Base-by-base conservation (phyloP, 2,329 filamentous ascomycete genomes). In the Trichoderma oligosporum region DNA sequence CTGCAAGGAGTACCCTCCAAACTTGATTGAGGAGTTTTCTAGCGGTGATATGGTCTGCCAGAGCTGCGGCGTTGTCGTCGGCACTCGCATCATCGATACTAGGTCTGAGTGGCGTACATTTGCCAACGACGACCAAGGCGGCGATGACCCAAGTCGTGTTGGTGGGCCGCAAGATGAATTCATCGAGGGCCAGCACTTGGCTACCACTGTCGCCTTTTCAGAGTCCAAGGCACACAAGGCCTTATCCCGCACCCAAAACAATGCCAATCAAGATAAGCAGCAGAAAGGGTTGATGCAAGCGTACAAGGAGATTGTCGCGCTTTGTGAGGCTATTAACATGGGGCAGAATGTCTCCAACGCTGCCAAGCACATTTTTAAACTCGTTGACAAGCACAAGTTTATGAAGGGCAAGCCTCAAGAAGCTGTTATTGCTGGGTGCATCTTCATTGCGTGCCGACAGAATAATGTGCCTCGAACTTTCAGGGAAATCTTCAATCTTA, bases 81-180 rank as follows among this genome's bases (percentile, higher is more conserved):
- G 89, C 60, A 89, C 93, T 68, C 88, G 91, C 63, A 91, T 94
- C 70, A 92, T 99, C 68, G 95, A 99, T 70, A 95, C 90, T 60
- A 88, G 95, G 61, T 96, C 91, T 46, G 94, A 99, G 76, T 99
- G 94, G 94, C 90, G 94, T 70, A 99, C 94, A 1, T 99, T 99
- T 76, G 91, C 92, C 70, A 97, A 97, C 71, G 94, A 99, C 69
- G 95, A 99, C 71, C 91, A 96, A 72, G 91, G 90, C 68, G 92
- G 89, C 68, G 95, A 97, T 66, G 94, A 99, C 65, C 94, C 95
- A 4, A 97, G 91, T 59, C 94, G 94, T 91, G 93, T 99, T 63
- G 94, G 94, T 77, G 94, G 97, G 66, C 89, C 88, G 5, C 87
- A 88, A 60, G 97, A 97, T 69, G 87, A 90, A 54, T 85, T 99